phyloP scores from a whole-genome alignment of 164 flowering plant genomes.

The Tetrastigma voinierianum region DNA sequence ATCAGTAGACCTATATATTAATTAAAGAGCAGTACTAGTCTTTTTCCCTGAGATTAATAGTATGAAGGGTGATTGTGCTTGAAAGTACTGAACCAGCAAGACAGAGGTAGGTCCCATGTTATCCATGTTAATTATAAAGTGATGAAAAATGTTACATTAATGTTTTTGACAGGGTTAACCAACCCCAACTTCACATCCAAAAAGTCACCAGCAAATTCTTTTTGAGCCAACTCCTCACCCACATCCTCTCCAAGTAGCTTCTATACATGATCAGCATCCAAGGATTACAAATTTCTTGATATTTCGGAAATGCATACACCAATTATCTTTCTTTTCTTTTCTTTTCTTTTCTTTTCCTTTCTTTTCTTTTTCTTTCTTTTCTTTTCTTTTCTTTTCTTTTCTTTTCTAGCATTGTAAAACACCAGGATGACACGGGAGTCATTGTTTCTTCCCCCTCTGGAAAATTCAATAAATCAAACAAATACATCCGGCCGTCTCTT shows the following conservation, averaged over 20 bases:
- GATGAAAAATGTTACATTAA: no score
- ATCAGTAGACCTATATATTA: no score
- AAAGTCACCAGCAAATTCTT: background rate
- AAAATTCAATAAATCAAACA: constrained; percentile 11
- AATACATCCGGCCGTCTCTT: constrained; percentile 64
- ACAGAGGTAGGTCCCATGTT: no score
- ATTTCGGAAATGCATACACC: background rate
- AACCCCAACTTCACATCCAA: background rate
- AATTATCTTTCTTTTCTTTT: no score
- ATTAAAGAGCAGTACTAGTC: no score
- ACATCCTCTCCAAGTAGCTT: background rate
- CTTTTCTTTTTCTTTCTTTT: no score
- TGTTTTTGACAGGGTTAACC: background rate
- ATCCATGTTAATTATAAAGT: no score
- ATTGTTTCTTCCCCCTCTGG: background rate
- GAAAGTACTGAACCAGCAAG: no score
- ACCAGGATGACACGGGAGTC: background rate
- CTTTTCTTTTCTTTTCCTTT: no score
- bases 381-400: no score
- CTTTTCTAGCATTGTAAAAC: background rate
- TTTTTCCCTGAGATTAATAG: no score
- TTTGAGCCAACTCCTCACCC: background rate
- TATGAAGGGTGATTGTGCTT: no score
- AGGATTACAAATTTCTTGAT: background rate
- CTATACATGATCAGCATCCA: constrained; percentile 1